phyloP scores from a whole-genome alignment of 2,329 filamentous ascomycete species.

The Chaetomiaceae sp. region DNA sequence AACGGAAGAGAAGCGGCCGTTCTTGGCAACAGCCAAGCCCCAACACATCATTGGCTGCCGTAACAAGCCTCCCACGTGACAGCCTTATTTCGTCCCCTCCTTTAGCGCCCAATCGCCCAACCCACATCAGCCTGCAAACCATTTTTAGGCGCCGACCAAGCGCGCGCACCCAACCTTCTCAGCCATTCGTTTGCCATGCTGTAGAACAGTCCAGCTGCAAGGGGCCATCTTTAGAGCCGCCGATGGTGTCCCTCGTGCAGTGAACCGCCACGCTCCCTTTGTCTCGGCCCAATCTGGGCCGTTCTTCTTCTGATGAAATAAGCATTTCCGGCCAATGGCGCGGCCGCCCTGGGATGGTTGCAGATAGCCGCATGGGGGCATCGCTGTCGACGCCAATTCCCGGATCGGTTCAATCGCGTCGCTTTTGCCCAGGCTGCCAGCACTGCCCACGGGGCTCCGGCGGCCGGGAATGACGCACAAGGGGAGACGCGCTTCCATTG shows the following conservation, averaged over 20 bases:
- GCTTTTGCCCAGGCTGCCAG: neutral
- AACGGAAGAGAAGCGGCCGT: neutral
- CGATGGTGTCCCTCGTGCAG: slow-evolving; percentile 12
- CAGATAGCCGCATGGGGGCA: neutral
- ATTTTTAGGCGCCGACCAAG: slow-evolving; percentile 27
- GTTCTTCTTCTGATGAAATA: neutral
- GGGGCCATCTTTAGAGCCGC: slow-evolving; percentile 4
- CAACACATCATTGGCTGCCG: neutral
- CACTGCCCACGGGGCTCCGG: too few species aligned
- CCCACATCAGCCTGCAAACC: neutral
- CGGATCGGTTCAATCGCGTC: neutral
- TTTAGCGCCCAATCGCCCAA: neutral
- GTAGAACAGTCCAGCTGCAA: slow-evolving; percentile 13
- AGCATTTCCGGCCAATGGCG: slow-evolving; percentile 10
- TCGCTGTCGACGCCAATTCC: slow-evolving; percentile 3
- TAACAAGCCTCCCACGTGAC: slow-evolving; percentile 11
- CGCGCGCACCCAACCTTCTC: slow-evolving; percentile 13
- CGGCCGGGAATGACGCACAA: neutral
- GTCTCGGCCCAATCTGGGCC: neutral
- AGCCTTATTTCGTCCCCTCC: neutral
- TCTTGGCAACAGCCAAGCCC: neutral
- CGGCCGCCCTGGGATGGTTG: neutral
- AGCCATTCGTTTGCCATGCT: slow-evolving; percentile 13
- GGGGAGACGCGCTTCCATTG: neutral
- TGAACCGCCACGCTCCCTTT: slow-evolving; percentile 11